Evolutionary conservation across 306 rosid species (phyloP).

Genomic region (Arachis stenosperma): DNA sequence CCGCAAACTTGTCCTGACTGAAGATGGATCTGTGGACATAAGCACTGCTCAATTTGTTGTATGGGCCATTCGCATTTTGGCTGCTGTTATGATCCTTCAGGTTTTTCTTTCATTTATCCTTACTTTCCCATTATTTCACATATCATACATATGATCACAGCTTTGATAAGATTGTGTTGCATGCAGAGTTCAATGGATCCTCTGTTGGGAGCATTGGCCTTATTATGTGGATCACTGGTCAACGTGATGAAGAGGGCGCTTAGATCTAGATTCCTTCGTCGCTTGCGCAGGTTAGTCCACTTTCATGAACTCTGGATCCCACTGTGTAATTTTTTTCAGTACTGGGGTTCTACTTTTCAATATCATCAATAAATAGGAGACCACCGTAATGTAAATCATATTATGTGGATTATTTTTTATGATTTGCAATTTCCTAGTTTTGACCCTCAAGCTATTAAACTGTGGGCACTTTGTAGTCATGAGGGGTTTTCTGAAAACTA

Average conservation of each 20-base stretch:
- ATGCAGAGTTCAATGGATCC: conserved; percentile 86
- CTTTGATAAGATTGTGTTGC: conserved; percentile 38
- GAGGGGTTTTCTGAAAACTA: conserved; percentile 24
- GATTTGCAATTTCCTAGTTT: conserved; percentile 26
- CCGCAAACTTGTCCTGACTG: conserved; percentile 73
- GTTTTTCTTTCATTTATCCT: conserved; percentile 43
- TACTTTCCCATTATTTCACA: conserved; percentile 29
- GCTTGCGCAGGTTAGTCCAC: conserved; percentile 55
- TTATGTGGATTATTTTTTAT: conserved; percentile 10
- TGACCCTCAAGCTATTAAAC: conserved; percentile 15
- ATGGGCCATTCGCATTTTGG: conserved; percentile 79
- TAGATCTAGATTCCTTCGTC: conserved; percentile 64
- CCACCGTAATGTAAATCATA: not conserved
- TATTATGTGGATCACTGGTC: conserved; percentile 55
- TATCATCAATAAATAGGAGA: conserved; percentile 1
- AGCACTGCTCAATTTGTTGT: conserved; percentile 78
- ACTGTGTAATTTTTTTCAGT: conserved; percentile 22
- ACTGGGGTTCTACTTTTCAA: conserved; percentile 27
- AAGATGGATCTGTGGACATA: conserved; percentile 81
- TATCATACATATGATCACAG: conserved; percentile 25
- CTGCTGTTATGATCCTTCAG: conserved; percentile 74
- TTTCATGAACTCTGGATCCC: conserved; percentile 28
- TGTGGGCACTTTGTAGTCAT: conserved; percentile 12
- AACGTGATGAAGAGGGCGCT: conserved; percentile 55
- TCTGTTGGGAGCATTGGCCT: conserved; percentile 63